Percentiles rank a stretch among this genome's conserved stretches.
These are phyloP conservation scores for Castanospermum australe DNA, from an alignment of 306 rosid species.

Conservation along the genomic window DNA sequence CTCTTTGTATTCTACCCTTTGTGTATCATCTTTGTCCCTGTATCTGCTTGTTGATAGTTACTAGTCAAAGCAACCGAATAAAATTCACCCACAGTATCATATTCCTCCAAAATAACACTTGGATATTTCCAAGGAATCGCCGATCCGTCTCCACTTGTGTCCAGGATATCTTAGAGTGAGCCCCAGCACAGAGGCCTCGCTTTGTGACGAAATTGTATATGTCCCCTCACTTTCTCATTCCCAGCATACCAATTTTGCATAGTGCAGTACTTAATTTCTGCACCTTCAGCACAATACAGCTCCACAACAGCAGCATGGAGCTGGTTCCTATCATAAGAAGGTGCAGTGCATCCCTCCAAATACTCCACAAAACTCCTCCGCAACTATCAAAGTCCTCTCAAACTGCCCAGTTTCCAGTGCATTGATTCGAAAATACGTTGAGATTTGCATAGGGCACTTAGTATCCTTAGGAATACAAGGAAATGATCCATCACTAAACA, in stretches of 20 bases:
- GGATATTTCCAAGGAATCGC: constrained; percentile 97
- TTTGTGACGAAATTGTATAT: constrained; percentile 83
- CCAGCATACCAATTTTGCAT: constrained; percentile 98
- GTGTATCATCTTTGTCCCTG: constrained; percentile 68
- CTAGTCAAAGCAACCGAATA: constrained; percentile 66
- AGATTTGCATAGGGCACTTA: constrained; percentile 90
- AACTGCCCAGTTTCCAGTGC: constrained; percentile 88
- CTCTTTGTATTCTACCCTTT: constrained; percentile 65
- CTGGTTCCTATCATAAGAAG: constrained; percentile 87
- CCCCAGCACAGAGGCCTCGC: constrained; percentile 86
- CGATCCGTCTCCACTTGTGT: constrained; percentile 96
- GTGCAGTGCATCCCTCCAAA: constrained; percentile 94
- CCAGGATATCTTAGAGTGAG: constrained; percentile 80
- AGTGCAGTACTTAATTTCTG: constrained; percentile 89
- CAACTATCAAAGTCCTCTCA: constrained; percentile 91
- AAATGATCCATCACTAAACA: constrained; percentile 89
- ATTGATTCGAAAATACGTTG: constrained; percentile 83
- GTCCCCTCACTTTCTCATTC: constrained; percentile 86
- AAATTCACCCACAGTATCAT: constrained; percentile 83
- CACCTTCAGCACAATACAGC: constrained; percentile 67
- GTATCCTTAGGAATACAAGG: constrained; percentile 76
- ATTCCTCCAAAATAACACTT: constrained; percentile 90
- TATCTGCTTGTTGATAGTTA: constrained; percentile 68
- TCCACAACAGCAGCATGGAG: constrained; percentile 97
- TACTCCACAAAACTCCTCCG: constrained; percentile 92